phyloP scores from a whole-genome alignment of 495 filamentous ascomycete genomes.

The Penicillium waksmanii region DNA sequence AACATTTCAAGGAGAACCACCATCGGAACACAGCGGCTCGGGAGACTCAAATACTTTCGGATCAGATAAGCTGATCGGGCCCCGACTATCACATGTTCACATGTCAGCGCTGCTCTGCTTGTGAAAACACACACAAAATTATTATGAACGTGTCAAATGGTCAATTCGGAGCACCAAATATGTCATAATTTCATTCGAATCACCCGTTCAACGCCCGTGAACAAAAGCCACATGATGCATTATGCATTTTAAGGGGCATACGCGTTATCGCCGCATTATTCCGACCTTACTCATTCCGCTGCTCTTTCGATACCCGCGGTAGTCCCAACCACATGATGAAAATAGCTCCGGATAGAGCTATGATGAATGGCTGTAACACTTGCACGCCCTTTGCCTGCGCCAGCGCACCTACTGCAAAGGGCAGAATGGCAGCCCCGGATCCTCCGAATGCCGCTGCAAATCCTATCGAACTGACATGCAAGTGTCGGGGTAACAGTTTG shows the following conservation, averaged over 20 bases:
- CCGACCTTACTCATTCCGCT: conserved; percentile 17
- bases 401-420: conserved; percentile 83
- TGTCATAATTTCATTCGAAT: conserved; percentile 17
- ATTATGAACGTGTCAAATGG: neutral
- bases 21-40: conserved; percentile 18
- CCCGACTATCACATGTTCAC: conserved; percentile 25
- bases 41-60: conserved; percentile 17
- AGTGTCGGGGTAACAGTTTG: conserved; percentile 74
- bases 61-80: conserved; percentile 27
- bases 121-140: conserved; percentile 11
- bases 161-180: neutral
- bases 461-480: conserved; percentile 82
- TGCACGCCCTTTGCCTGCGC: conserved; percentile 78
- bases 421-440: conserved; percentile 76
- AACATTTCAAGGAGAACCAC: neutral
- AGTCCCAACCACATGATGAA: conserved; percentile 58
- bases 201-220: neutral
- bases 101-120: conserved; percentile 11
- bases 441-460: conserved; percentile 84
- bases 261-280: conserved; percentile 2
- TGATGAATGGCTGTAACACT: conserved; percentile 75
- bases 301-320: conserved; percentile 34
- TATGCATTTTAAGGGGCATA: neutral
- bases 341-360: conserved; percentile 66
- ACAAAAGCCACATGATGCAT: conserved; percentile 6